Base-by-base conservation (phyloP, 116 monocot genomes). In the Dioscorea cayenensis region DNA sequence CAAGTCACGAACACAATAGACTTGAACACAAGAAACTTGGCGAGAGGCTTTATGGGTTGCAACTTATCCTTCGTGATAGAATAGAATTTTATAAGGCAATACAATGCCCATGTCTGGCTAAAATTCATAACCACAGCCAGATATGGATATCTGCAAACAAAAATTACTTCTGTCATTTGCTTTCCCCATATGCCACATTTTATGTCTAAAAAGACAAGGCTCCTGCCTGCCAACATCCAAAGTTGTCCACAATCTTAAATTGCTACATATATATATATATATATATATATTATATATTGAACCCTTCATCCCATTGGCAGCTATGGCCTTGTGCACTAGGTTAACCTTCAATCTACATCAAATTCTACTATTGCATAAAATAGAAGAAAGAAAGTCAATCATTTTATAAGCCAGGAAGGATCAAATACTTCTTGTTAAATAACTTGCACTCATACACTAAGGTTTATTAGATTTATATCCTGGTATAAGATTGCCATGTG, bases 1-100 rank as follows among this genome's bases (percentile, higher is more conserved):
- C 99, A 99, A 52, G 99, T 99, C 58, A 99, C 73, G 64, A 99
- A 99, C 49, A 99, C 94, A 78, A 94, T 99, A 13, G 99, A 99
- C 70, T 99, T 99, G 89, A 99, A 99, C 3, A 84, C 83, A 13
- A 99, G 81, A 80, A 99, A 99, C 69, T 99, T 99, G 3, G 94
- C 84, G 21, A 99, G 79, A 13, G 99, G 99, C 77, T 91, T 91
- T 27, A 99, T 99, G 58, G 81, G 89, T 72, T 84, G 87, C 66
- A 99, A 68, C 77, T 91, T 91, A 29, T 99, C 91, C 63, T 91
- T 99, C 11, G 87, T 99, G 7, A 85, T 94, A 64, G 91, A 73
- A 78, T 99, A 99, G 73, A 99, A 99, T 75, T 94, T 94, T 80
- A 99, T 72, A 32, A 99, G 91, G 74, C 99, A 99, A 79, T 99